Evolutionary conservation across 371 early-diverging fungal genomes (phyloP).

Genomic region (Haplosporangium sp.): DNA sequence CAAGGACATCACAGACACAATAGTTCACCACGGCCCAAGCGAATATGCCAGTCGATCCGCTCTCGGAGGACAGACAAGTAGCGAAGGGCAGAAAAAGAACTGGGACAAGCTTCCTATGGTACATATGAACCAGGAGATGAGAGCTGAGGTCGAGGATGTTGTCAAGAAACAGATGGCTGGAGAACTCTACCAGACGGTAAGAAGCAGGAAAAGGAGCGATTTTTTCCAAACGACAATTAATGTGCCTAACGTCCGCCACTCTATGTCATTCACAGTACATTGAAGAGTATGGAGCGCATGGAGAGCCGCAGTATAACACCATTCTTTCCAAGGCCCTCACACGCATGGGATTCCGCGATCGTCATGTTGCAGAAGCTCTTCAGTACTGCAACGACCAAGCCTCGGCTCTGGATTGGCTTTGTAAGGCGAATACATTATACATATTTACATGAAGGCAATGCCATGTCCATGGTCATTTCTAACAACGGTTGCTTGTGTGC

Average conservation of each 20-base stretch:
- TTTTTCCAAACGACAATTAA: conserved; percentile 19
- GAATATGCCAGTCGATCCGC: conserved; percentile 46
- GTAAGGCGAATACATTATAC: conserved; percentile 53
- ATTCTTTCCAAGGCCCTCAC: conserved; percentile 60
- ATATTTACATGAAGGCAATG: too few relatives aligned
- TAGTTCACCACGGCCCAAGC: conserved; percentile 22
- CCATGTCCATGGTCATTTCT: too few relatives aligned
- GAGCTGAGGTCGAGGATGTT: conserved; percentile 73
- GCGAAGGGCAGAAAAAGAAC: conserved; percentile 60
- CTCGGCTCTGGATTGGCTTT: conserved; percentile 88
- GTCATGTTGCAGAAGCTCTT: conserved; percentile 82
- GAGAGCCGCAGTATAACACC: conserved; percentile 57
- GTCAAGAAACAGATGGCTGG: conserved; percentile 60
- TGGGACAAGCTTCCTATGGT: conserved; percentile 82
- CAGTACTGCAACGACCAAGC: conserved; percentile 64
- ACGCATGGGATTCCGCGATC: conserved; percentile 76
- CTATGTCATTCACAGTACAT: conserved; percentile 44
- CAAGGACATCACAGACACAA: conserved; percentile 18
- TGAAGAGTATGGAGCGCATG: conserved; percentile 48
- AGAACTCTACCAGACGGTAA: conserved; percentile 54
- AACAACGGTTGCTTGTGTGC: too few relatives aligned
- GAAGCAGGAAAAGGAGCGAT: neutral
- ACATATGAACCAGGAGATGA: conserved; percentile 72
- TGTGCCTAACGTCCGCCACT: too few relatives aligned
- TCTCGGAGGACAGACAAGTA: conserved; percentile 37